Evolutionary conservation across 1,284 basidiomycete genomes (phyloP).

Genomic region (Cutaneotrichosporon daszewskae): DNA sequence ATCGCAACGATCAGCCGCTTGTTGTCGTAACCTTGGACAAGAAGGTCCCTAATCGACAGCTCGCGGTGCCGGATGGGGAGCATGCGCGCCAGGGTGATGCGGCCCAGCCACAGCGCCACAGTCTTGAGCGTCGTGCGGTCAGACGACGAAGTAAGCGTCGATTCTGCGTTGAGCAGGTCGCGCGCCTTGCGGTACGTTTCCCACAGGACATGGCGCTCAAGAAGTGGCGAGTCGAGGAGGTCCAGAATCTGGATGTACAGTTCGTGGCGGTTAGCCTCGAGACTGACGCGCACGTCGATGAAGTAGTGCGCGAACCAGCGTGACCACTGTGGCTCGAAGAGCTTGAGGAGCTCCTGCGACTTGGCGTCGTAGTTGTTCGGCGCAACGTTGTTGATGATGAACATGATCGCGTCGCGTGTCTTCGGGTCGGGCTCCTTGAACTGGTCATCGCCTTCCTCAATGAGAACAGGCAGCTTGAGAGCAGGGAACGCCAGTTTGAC

Average conservation of each 20-base stretch:
- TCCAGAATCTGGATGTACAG: conserved; percentile 93
- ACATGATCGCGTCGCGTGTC: conserved; percentile 87
- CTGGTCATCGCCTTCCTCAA: conserved; percentile 53
- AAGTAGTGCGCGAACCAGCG: conserved; percentile 98
- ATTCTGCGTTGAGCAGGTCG: conserved; percentile 82
- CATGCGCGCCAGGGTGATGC: conserved; percentile 85
- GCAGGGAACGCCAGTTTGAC: conserved; percentile 46
- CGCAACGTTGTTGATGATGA: conserved; percentile 97
- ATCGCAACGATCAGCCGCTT: conserved; percentile 90
- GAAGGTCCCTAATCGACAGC: conserved; percentile 90
- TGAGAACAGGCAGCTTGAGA: conserved; percentile 47
- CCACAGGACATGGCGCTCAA: conserved; percentile 76
- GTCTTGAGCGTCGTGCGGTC: conserved; percentile 90
- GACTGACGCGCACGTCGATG: conserved; percentile 89
- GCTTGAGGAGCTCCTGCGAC: conserved; percentile 70
- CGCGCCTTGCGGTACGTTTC: conserved; percentile 89
- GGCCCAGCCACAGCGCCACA: conserved; percentile 89
- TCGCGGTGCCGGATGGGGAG: conserved; percentile 90
- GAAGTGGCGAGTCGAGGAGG: conserved; percentile 60
- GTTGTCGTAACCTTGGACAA: conserved; percentile 91
- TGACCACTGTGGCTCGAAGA: conserved; percentile 74
- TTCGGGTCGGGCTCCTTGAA: conserved; percentile 74
- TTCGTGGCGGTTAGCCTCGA: conserved; percentile 94
- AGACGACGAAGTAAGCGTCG: conserved; percentile 74
- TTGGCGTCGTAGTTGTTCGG: conserved; percentile 88